Percentiles rank a stretch among this genome's conserved stretches.
phyloP scores from a whole-genome alignment of 768 basidiomycete species.

The Antrodiella citrinella region DNA sequence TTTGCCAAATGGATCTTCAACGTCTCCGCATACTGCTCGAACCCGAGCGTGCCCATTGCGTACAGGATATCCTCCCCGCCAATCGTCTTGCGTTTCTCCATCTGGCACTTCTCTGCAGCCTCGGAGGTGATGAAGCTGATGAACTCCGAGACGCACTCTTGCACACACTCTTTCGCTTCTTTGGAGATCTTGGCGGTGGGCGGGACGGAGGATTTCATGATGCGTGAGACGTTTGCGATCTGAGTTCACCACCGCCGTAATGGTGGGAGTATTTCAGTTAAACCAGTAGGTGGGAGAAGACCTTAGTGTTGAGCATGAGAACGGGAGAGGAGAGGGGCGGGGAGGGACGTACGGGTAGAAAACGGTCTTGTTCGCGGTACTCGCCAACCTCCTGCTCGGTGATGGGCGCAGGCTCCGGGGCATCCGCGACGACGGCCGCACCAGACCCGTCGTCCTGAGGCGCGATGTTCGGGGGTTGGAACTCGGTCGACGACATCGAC shows the following conservation, averaged over 20 bases:
- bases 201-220: constrained; percentile 92
- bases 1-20: constrained; percentile 90
- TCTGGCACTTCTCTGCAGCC: constrained; percentile 88
- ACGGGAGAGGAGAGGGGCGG: neutral
- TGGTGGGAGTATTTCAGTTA: too few relatives aligned
- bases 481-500: constrained; percentile 23
- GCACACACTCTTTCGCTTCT: constrained; percentile 97
- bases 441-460: constrained; percentile 34
- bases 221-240: constrained; percentile 97
- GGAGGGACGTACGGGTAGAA: constrained; percentile 65
- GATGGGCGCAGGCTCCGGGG: constrained; percentile 58
- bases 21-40: constrained; percentile 91
- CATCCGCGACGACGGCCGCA: constrained; percentile 23
- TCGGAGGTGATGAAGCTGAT: constrained; percentile 97
- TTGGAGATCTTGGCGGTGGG: constrained; percentile 92
- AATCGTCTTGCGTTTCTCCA: constrained; percentile 96
- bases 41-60: constrained; percentile 89
- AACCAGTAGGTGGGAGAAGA: too few relatives aligned
- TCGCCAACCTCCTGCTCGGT: constrained; percentile 92
- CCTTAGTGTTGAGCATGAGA: neutral
- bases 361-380: constrained; percentile 92
- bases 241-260: constrained; percentile 21
- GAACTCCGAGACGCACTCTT: constrained; percentile 97
- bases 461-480: constrained; percentile 27
- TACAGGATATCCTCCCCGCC: constrained; percentile 96